Conservation (phyloP, 1,139 yeast species). For the Meyerozyma smithsonii region DNA sequence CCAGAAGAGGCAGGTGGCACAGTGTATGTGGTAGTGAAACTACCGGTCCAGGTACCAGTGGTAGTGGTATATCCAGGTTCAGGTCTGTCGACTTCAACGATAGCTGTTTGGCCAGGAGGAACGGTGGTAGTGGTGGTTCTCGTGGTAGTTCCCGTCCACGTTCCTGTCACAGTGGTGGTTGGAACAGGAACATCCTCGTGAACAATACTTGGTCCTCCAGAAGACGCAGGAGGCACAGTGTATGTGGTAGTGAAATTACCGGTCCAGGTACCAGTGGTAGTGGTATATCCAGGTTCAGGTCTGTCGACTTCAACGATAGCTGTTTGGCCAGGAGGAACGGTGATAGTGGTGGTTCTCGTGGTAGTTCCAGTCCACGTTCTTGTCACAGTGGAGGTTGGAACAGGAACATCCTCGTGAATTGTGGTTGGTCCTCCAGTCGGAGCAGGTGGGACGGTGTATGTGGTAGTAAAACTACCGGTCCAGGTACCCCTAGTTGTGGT, state of each 20-base stretch:
- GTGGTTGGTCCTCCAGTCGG: constrained; percentile 4
- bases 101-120: constrained; percentile 1
- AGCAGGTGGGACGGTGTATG: not conserved
- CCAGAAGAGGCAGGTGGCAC: constrained; percentile 8
- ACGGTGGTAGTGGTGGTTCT: not conserved
- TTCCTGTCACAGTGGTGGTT: constrained; percentile 4
- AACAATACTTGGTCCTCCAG: constrained; percentile 9
- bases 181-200: constrained; percentile 8
- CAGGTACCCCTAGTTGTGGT: constrained; percentile 11
- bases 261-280: constrained; percentile 3
- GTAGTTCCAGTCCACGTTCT: constrained; percentile 3
- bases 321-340: constrained; percentile 2
- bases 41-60: constrained; percentile 1
- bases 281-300: constrained; percentile 5
- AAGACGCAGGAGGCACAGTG: constrained; percentile 5
- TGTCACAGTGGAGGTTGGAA: constrained; percentile 4
- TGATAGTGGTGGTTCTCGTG: constrained; percentile 5
- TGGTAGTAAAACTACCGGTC: constrained; percentile 3
- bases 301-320: constrained; percentile 6
- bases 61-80: constrained; percentile 3
- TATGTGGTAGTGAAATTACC: not conserved
- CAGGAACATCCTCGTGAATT: constrained; percentile 5
- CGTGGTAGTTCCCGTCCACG: constrained; percentile 3
- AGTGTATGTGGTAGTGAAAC: constrained; percentile 8
- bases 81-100: constrained; percentile 6